Percentiles rank a stretch among this genome's conserved stretches.
phyloP scores from a whole-genome alignment of 805 yeast species.

The Yarrowia divulgata region DNA sequence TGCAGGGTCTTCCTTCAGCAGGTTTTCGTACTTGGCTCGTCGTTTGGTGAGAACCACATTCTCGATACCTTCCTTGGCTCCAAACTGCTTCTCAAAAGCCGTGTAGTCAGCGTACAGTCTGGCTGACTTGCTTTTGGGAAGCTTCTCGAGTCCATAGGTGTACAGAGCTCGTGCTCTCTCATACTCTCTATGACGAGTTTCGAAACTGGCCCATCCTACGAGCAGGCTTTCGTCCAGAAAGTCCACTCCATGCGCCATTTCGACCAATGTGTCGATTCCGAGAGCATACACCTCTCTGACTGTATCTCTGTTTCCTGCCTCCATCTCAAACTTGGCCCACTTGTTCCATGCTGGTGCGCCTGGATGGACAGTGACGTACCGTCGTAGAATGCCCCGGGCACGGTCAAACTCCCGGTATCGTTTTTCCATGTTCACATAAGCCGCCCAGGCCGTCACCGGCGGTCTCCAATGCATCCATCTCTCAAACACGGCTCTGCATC shows the following conservation, averaged over 20 bases:
- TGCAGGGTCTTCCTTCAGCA: constrained; percentile 55
- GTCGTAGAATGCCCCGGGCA: constrained; percentile 64
- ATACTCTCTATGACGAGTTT: constrained; percentile 62
- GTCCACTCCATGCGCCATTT: constrained; percentile 45
- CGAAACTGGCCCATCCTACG: constrained; percentile 74
- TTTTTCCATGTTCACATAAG: constrained; percentile 74
- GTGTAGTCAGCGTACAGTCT: constrained; percentile 57
- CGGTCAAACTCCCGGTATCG: constrained; percentile 66
- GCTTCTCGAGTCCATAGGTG: constrained; percentile 57
- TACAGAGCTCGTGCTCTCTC: constrained; percentile 70
- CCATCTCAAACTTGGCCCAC: constrained; percentile 77
- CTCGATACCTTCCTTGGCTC: constrained; percentile 62
- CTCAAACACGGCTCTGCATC: constrained; percentile 70
- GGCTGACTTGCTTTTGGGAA: constrained; percentile 53
- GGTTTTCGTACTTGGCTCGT: constrained; percentile 60
- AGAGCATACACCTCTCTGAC: constrained; percentile 71
- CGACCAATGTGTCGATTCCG: constrained; percentile 63
- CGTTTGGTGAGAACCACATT: constrained; percentile 62
- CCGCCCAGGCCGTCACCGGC: constrained; percentile 67
- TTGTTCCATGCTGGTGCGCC: constrained; percentile 67
- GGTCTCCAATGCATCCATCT: constrained; percentile 88
- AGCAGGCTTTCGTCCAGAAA: constrained; percentile 53
- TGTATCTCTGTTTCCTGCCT: constrained; percentile 55
- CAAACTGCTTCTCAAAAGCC: constrained; percentile 70
- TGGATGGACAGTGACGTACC: constrained; percentile 64